phyloP scores from a whole-genome alignment of 2,329 filamentous ascomycete species.

The Westerdykella aurantiaca region DNA sequence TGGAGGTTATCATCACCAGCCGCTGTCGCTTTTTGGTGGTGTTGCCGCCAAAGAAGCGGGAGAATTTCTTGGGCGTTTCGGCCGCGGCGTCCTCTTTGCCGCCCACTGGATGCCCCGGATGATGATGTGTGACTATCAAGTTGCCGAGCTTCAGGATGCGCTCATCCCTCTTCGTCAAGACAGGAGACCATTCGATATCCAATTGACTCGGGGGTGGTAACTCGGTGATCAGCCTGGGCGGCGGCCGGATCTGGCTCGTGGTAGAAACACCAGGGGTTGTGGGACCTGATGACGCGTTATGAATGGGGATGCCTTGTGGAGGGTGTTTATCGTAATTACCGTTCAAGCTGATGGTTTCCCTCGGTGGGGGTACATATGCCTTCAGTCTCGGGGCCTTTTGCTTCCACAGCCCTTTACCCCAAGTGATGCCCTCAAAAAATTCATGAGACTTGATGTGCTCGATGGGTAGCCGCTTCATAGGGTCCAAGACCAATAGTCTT shows the following conservation, averaged over 20 bases:
- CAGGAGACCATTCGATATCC: conserved; percentile 97
- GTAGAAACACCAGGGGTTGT: conserved; percentile 20
- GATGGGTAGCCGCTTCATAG: conserved; percentile 73
- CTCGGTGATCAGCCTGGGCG: conserved; percentile 78
- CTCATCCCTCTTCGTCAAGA: conserved; percentile 84
- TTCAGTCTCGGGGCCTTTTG: conserved; percentile 82
- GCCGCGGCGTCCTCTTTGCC: conserved; percentile 56
- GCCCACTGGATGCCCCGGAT: conserved; percentile 67
- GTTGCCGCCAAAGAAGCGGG: conserved; percentile 86
- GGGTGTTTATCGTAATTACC: conserved; percentile 28
- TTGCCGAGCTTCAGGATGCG: conserved; percentile 93
- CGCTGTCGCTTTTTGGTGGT: conserved; percentile 89
- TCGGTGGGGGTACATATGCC: conserved; percentile 70
- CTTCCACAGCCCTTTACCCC: conserved; percentile 82
- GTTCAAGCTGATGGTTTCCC: conserved; percentile 56
- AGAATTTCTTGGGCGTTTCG: conserved; percentile 74
- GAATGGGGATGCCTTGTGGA: conserved; percentile 6
- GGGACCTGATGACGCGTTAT: conserved; percentile 23
- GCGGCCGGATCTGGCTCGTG: conserved; percentile 46
- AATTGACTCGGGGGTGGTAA: conserved; percentile 92
- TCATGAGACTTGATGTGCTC: conserved; percentile 96
- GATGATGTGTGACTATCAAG: conserved; percentile 73
- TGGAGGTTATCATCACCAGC: conserved; percentile 90
- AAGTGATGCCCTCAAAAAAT: conserved; percentile 84
- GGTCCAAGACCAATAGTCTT: conserved; percentile 82